phyloP scores from a whole-genome alignment of 2,329 filamentous ascomycete genomes.

The Cercospora zeina region DNA sequence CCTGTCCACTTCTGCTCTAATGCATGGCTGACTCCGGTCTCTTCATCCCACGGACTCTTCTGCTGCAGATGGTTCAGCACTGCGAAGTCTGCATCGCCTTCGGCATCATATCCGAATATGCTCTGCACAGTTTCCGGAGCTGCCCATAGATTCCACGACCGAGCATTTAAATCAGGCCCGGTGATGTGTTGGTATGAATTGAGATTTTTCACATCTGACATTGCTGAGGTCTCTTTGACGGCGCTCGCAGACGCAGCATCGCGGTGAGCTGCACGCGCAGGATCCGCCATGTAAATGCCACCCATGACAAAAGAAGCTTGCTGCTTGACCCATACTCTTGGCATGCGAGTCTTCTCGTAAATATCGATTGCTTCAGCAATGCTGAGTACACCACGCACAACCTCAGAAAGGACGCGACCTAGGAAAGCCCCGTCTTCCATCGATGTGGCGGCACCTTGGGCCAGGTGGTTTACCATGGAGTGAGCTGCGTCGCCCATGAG shows the following conservation, averaged over 20 bases:
- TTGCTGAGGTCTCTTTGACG: slow-evolving; percentile 20
- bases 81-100: slow-evolving; percentile 39
- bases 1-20: slow-evolving; percentile 39
- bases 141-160: slow-evolving; percentile 42
- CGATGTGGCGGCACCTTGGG: slow-evolving; percentile 48
- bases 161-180: slow-evolving; percentile 31
- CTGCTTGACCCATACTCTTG: slow-evolving; percentile 46
- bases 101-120: slow-evolving; percentile 45
- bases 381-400: slow-evolving; percentile 39
- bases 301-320: slow-evolving; percentile 45
- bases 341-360: slow-evolving; percentile 47
- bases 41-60: slow-evolving; percentile 32
- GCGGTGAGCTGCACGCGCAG: slow-evolving; percentile 27
- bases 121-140: slow-evolving; percentile 39
- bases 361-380: slow-evolving; percentile 42
- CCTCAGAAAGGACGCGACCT: slow-evolving; percentile 41
- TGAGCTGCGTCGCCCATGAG: slow-evolving; percentile 46
- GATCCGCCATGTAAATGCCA: slow-evolving; percentile 39
- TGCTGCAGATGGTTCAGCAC: slow-evolving; percentile 33
- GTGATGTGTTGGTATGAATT: slow-evolving; percentile 35
- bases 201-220: slow-evolving; percentile 40
- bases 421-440: slow-evolving; percentile 51
- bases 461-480: slow-evolving; percentile 49
- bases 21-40: slow-evolving; percentile 36
- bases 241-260: slow-evolving; percentile 16